These are phyloP conservation scores for Aspergillus wentii DNA, from an alignment of 495 filamentous ascomycete species.

Conservation along the genomic window DNA sequence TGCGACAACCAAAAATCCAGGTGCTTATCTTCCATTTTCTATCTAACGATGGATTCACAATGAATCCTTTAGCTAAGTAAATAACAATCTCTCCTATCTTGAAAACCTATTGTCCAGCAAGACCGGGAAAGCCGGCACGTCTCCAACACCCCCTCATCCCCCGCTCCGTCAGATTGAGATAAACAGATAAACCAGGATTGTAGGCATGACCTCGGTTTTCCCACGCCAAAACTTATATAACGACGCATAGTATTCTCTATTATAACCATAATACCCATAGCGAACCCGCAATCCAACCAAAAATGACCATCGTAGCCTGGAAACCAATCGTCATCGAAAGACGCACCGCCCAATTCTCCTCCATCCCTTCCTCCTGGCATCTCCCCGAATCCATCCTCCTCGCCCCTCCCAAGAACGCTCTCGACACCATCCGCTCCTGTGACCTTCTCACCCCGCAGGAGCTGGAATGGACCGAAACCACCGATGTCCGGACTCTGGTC, in stretches of 20 bases:
- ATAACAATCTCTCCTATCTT: too few species aligned
- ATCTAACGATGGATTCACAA: too few species aligned
- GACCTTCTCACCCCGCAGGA: constrained; percentile 41
- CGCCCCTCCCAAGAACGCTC: constrained; percentile 5
- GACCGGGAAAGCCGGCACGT: too few species aligned
- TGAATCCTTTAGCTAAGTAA: not conserved
- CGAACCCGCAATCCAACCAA: not conserved
- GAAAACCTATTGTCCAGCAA: too few species aligned
- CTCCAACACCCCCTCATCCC: too few species aligned
- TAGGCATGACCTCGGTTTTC: too few species aligned
- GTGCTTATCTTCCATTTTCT: too few species aligned
- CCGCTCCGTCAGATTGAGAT: too few species aligned
- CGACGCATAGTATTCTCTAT: too few species aligned
- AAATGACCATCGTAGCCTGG: constrained; percentile 11
- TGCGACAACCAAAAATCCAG: not conserved
- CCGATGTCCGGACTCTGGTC: constrained; percentile 37
- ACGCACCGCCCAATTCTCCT: constrained; percentile 17
- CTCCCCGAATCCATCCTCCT: constrained; percentile 10
- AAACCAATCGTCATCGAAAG: constrained; percentile 11
- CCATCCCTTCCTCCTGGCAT: constrained; percentile 31
- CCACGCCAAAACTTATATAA: too few species aligned
- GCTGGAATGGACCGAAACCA: constrained; percentile 45
- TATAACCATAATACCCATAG: not conserved
- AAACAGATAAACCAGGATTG: too few species aligned
- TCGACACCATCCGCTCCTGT: constrained; percentile 17